Conservation (phyloP, 768 basidiomycete genomes). For the Suillus variegatus region DNA sequence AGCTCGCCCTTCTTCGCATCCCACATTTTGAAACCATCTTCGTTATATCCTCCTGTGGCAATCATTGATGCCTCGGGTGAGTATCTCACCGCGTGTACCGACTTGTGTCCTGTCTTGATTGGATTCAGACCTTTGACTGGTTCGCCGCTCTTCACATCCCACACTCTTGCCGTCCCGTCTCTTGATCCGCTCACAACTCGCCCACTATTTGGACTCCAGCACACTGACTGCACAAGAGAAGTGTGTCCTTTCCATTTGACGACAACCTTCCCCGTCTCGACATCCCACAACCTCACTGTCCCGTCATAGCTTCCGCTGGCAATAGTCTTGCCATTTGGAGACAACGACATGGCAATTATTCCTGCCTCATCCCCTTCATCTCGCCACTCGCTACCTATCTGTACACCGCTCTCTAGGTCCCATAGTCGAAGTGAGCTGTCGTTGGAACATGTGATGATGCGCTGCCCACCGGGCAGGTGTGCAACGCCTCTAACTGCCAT, state of each 20-base stretch:
- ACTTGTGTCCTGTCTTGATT: neutral
- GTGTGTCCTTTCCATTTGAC: neutral
- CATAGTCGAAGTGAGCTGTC: neutral
- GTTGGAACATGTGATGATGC: neutral
- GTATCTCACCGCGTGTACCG: neutral
- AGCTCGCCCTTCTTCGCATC: neutral
- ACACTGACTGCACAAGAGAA: neutral
- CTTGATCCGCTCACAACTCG: neutral
- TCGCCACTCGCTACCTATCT: neutral
- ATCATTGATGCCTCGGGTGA: neutral
- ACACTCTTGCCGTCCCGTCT: neutral
- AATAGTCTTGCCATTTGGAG: neutral
- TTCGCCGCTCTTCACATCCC: neutral
- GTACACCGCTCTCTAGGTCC: neutral
- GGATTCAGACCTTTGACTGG: neutral
- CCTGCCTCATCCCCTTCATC: neutral
- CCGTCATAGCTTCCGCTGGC: neutral
- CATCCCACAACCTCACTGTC: neutral
- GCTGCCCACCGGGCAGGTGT: neutral
- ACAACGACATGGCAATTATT: neutral
- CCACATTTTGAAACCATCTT: neutral
- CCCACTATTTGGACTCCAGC: neutral
- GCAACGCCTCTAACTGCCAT: accelerated
- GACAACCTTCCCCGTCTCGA: neutral
- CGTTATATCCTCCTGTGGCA: neutral